phyloP scores from a whole-genome alignment of 129 eudicot genomes.

The sunflower (Helianthus annuus) region HanXRQr2.0-SUNRISE NC_035445.2:82923573-82924072 shows the following conservation, averaged over 20 bases:
- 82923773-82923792: constrained; percentile 95
- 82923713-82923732: constrained; percentile 86
- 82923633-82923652: background rate
- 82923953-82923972: constrained; percentile 87
- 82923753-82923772: constrained; percentile 92
- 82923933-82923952: constrained; percentile 18
- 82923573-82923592: too few relatives aligned
- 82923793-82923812: constrained; percentile 54
- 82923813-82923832: constrained; percentile 10
- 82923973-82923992: constrained; percentile 98
- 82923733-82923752: constrained; percentile 81
- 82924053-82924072: constrained; percentile 78
- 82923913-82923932: constrained; percentile 1
- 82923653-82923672: constrained; percentile 9
- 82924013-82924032: constrained; percentile 97
- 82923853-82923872: constrained; percentile 15
- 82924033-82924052: constrained; percentile 99
- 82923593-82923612: too few relatives aligned
- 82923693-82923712: constrained; percentile 88
- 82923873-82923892: background rate
- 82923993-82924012: constrained; percentile 83
- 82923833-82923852: constrained; percentile 2
- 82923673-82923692: constrained; percentile 96
- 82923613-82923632: too few relatives aligned
- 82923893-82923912: constrained; percentile 3